Percentiles rank a stretch among this genome's conserved stretches.
Evolutionary conservation across 257 asterid genomes (phyloP).

Genomic region (Solanum dulcamara): DNA sequence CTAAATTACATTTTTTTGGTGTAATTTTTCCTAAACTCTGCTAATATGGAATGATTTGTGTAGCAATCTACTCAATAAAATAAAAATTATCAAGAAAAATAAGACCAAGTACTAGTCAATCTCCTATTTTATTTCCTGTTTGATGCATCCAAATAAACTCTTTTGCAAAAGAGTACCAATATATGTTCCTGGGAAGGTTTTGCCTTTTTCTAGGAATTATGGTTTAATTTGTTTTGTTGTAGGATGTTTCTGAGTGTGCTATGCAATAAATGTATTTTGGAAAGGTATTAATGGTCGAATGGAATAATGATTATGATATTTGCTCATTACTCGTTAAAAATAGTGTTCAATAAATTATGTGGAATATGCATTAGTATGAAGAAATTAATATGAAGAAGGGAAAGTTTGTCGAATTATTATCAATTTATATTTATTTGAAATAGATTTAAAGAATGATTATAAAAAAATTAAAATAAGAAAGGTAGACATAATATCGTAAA

Average conservation of each 20-base stretch:
- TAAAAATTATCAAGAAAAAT: not conserved
- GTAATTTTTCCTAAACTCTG: too few species aligned
- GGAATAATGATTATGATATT: not conserved
- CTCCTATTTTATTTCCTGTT: not conserved
- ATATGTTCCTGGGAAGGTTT: not conserved
- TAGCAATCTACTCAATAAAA: too few species aligned
- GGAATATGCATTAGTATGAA: too few species aligned
- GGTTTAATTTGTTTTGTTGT: not conserved
- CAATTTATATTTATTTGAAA: too few species aligned
- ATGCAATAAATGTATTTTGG: not conserved
- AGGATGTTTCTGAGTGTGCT: not conserved
- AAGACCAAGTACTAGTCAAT: not conserved
- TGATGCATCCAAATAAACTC: not conserved
- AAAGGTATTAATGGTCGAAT: not conserved
- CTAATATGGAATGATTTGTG: too few species aligned
- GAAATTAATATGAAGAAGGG: too few species aligned
- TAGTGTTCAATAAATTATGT: not conserved
- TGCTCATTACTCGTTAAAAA: not conserved
- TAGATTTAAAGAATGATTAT: too few species aligned
- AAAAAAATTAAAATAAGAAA: too few species aligned
- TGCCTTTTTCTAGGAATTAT: not conserved
- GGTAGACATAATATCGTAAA: too few species aligned
- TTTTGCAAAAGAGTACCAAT: not conserved
- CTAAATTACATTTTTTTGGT: too few species aligned
- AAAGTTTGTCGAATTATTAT: too few species aligned